These are phyloP conservation scores for Salisapilia sapeloensis DNA, from an alignment of 352 stramenopile species.

Conservation along the genomic window DNA sequence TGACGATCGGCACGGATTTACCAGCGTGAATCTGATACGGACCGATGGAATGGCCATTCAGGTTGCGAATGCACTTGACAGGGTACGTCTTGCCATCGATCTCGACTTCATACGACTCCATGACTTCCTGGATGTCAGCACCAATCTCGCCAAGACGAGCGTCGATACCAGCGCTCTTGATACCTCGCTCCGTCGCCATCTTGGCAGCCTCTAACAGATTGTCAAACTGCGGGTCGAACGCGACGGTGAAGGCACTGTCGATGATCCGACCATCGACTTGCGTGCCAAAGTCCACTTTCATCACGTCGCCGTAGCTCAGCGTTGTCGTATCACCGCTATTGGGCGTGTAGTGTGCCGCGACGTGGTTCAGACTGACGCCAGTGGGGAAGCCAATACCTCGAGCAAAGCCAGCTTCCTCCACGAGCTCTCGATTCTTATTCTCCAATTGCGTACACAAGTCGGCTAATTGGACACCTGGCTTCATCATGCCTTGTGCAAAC, in stretches of 20 bases:
- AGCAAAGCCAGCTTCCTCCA: constrained; percentile 84
- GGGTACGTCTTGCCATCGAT: constrained; percentile 83
- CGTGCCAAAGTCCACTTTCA: constrained; percentile 97
- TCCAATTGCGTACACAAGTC: constrained; percentile 94
- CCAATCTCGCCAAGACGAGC: constrained; percentile 87
- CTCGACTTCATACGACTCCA: constrained; percentile 90
- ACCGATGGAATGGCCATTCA: constrained; percentile 89
- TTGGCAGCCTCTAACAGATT: constrained; percentile 72
- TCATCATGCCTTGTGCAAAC: constrained; percentile 92
- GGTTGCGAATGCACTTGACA: constrained; percentile 84
- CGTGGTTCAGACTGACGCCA: constrained; percentile 89
- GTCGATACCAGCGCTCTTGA: constrained; percentile 85
- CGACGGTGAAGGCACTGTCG: constrained; percentile 93
- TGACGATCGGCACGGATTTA: constrained; percentile 88
- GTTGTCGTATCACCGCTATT: constrained; percentile 89
- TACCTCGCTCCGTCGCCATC: constrained; percentile 83
- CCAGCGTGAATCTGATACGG: constrained; percentile 84
- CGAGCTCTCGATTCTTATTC: constrained; percentile 92
- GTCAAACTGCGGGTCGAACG: constrained; percentile 91
- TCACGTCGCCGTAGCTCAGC: constrained; percentile 86
- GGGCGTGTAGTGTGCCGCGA: constrained; percentile 92
- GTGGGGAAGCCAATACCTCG: constrained; percentile 90
- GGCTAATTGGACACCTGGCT: constrained; percentile 90
- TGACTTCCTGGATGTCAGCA: constrained; percentile 86
- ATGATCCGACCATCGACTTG: constrained; percentile 96